Evolutionary conservation across 2,329 filamentous ascomycete genomes (phyloP), one percentile per base, ranked within the genome.

Genomic region (Aspergillus sp.): DNA sequence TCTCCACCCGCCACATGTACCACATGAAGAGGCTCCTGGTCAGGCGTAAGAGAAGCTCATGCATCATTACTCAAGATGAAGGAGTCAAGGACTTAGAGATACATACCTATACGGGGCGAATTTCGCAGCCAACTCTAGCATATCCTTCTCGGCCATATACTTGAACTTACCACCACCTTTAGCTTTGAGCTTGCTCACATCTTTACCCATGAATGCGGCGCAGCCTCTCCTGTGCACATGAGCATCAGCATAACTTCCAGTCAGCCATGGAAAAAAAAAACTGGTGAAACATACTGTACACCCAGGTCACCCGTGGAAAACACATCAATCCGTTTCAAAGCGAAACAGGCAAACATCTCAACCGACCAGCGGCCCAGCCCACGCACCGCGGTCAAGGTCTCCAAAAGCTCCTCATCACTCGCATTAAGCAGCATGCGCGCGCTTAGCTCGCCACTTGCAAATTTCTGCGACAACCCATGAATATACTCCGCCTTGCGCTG

Each of bases 281-380:
- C 14, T 7, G 16, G 44, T 26, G 35, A 17, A 40, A 79, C 80
- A 71, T 68, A 82, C 81, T 97, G 94, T 43, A 99, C 90, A 4
- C 94, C 94, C 56, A 99, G 74, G 73, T 99, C 93, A 1, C 94
- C 93, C 1, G 90, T 87, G 19, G 87, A 90, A 69, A 97, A 96
- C 19, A 99, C 89, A 73, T 99, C 93, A 80, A 91, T 87, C 11
- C 92, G 81, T 79, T 96, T 97, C 38, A 99, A 77, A n/a, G 84
- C 89, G 72, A 99, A 97, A 72, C 89, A 90, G 46, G 92, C 90
- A 77, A 99, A 99, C 94, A 99, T 97, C 77, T 96, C 92, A 13
- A 95, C 91, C 45, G 87, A 92, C 94, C 94, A 97, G 49, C 80
- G 81, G 0, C 94, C 94, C 46, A 97, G 74, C 0, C 94, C 94